Evolutionary conservation across 2,329 filamentous ascomycete species (phyloP).

Genomic region (Nemania diffusa): DNA sequence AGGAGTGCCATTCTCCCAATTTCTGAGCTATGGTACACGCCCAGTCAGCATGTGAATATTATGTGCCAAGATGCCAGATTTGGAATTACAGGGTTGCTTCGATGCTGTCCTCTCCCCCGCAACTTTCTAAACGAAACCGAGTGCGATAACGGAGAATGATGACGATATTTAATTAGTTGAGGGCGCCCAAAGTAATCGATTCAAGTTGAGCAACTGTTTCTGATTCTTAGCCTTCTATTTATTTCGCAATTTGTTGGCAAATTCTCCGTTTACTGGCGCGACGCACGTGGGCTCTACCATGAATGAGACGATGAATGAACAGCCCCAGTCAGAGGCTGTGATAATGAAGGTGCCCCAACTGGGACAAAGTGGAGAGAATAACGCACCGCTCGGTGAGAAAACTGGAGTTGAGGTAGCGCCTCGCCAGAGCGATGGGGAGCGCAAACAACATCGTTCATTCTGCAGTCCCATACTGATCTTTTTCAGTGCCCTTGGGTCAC

Average conservation of each 20-base stretch:
- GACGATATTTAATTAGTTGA: background rate
- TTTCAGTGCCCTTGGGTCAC: conserved; percentile 14
- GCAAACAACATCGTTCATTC: conserved; percentile 4
- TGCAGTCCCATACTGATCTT: conserved; percentile 17
- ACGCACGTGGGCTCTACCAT: background rate
- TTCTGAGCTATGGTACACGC: no score
- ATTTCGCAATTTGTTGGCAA: background rate
- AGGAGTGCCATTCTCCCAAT: no score
- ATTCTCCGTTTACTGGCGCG: background rate
- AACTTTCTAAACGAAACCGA: conserved; percentile 11
- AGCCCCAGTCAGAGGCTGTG: background rate
- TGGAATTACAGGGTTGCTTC: conserved; percentile 1
- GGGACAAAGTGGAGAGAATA: background rate
- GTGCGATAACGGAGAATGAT: background rate
- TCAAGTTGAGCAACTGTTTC: background rate
- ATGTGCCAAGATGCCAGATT: conserved; percentile 5
- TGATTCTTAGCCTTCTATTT: background rate
- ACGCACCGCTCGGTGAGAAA: background rate
- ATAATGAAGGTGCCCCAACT: background rate
- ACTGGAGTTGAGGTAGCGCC: background rate
- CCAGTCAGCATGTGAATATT: background rate
- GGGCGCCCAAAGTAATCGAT: background rate
- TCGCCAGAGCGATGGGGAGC: background rate
- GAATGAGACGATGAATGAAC: conserved; percentile 1
- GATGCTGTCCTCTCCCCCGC: background rate